phyloP scores from a whole-genome alignment of 1,284 basidiomycete species.

The Phellinidium pouzarii region DNA sequence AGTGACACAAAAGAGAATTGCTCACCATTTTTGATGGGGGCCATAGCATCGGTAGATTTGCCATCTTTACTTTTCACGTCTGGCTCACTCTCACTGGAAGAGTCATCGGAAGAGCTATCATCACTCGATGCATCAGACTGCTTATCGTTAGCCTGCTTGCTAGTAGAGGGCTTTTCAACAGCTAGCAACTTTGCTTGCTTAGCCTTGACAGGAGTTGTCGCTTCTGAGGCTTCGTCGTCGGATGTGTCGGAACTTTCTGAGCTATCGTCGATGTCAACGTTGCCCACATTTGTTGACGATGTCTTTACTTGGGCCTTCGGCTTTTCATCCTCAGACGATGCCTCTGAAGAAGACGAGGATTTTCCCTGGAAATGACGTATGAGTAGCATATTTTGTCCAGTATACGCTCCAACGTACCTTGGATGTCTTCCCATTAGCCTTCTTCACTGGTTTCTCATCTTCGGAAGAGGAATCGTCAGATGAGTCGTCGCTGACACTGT shows the following conservation, averaged over 20 bases:
- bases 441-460: slow-evolving; percentile 6
- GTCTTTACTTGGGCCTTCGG: slow-evolving; percentile 33
- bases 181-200: slow-evolving; percentile 22
- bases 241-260: slow-evolving; percentile 21
- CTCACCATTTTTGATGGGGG: slow-evolving; percentile 28
- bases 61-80: slow-evolving; percentile 34
- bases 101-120: slow-evolving; percentile 30
- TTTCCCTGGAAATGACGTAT: not conserved
- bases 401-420: slow-evolving; percentile 16
- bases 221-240: slow-evolving; percentile 20
- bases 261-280: slow-evolving; percentile 22
- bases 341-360: slow-evolving; percentile 11
- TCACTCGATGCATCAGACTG: slow-evolving; percentile 25
- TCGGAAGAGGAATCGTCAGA: slow-evolving; percentile 12
- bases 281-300: slow-evolving; percentile 19
- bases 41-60: slow-evolving; percentile 47
- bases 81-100: slow-evolving; percentile 30
- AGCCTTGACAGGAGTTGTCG: slow-evolving; percentile 20
- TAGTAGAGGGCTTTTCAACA: slow-evolving; percentile 21
- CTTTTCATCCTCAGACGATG: slow-evolving; percentile 30
- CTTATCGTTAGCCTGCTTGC: slow-evolving; percentile 23
- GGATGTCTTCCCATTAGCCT: slow-evolving; percentile 12
- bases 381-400: not conserved
- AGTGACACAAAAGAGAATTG: not conserved
- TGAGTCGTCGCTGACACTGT: slow-evolving; percentile 7